A percentile compares a stretch with the other conserved stretches of the same genome.
Evolutionary conservation across 2,329 filamentous ascomycete genomes (phyloP).

Genomic region (Ophiostoma pallidulum): DNA sequence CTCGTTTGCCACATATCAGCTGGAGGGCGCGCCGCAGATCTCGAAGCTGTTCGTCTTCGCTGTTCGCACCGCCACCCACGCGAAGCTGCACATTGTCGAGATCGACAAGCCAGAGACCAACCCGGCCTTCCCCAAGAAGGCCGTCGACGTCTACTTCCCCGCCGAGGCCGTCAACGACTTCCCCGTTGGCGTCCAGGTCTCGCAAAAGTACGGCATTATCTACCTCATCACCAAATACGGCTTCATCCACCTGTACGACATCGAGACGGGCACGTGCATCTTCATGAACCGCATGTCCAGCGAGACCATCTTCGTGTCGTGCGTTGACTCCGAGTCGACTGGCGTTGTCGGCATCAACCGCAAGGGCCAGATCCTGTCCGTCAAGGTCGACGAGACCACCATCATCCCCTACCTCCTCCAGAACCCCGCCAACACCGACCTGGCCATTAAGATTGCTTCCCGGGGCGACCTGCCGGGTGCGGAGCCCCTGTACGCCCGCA

Average conservation of each 20-base stretch:
- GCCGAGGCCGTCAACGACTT: slow-evolving; percentile 94
- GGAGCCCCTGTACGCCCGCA: slow-evolving; percentile 83
- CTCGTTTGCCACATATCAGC: slow-evolving; percentile 77
- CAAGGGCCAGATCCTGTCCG: slow-evolving; percentile 91
- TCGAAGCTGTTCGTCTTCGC: slow-evolving; percentile 97
- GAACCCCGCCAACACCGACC: slow-evolving; percentile 85
- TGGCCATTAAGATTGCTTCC: slow-evolving; percentile 94
- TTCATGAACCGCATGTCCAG: slow-evolving; percentile 99
- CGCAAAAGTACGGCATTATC: slow-evolving; percentile 90
- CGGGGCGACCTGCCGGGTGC: slow-evolving; percentile 88
- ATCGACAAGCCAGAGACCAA: slow-evolving; percentile 89
- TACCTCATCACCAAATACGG: slow-evolving; percentile 98
- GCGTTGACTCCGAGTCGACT: slow-evolving; percentile 69
- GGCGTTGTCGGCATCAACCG: slow-evolving; percentile 94
- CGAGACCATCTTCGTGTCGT: slow-evolving; percentile 96
- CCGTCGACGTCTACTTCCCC: slow-evolving; percentile 96
- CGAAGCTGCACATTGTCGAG: slow-evolving; percentile 95
- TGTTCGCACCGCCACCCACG: slow-evolving; percentile 77
- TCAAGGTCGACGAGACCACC: slow-evolving; percentile 83
- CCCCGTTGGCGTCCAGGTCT: slow-evolving; percentile 95
- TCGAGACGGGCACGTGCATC: slow-evolving; percentile 89
- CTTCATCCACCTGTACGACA: slow-evolving; percentile 96
- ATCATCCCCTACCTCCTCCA: slow-evolving; percentile 92
- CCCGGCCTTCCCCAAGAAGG: slow-evolving; percentile 86
- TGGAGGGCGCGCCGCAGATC: slow-evolving; percentile 82